Evolutionary conservation across 129 eudicot genomes (phyloP), one percentile per base, ranked within the genome.

Genomic region (Chrysanthemum makinoi): DNA sequence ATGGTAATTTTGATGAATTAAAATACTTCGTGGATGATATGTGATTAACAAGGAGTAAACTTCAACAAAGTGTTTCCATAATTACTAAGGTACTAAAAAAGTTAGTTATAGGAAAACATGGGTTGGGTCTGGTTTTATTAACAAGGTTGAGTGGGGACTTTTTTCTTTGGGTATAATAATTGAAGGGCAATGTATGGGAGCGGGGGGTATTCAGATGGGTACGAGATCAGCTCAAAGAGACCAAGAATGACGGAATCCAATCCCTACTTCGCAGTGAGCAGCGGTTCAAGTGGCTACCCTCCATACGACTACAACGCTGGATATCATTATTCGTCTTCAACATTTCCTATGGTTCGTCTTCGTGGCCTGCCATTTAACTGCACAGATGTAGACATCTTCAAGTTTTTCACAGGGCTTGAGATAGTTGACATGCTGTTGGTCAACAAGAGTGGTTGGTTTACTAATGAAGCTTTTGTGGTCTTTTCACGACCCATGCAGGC

Each of bases 191-290:
- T 87, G 95, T 94, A 78, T 84, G 98, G 97, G 96, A 89, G 96
- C 96, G 96, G 97, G 96, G 98, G 97, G 98, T 87, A 84, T 73
- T 89, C 96, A 72, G 96, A 89, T 90, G 91, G 91, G 89, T 89
- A 87, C 96, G 93, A 83, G 91, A 85, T 90, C 87, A 97, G 99
- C 91, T 94, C 97, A 90, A 94, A 94, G 95, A 82, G 97, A 86
- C 93, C 91, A 86, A 94, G 99, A 94, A 85, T 94, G 95, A 94
- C 81, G 96, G 99, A 94, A 69, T 80, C 99, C 71, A 90, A 90
- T 94, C 96, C 97, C 89, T 94, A 94, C 99, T 94, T 94, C 88
- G 91, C 96, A 90, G 96, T 87, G 87, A 79, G 85, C 86, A 80
- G 94, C 84, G 81, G 91, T 73, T 79, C 92, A 62, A 77, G 86